Evolutionary conservation across 306 rosid genomes (phyloP), one percentile per base, ranked within the genome.

Genomic region (Prunus dulcis): DNA sequence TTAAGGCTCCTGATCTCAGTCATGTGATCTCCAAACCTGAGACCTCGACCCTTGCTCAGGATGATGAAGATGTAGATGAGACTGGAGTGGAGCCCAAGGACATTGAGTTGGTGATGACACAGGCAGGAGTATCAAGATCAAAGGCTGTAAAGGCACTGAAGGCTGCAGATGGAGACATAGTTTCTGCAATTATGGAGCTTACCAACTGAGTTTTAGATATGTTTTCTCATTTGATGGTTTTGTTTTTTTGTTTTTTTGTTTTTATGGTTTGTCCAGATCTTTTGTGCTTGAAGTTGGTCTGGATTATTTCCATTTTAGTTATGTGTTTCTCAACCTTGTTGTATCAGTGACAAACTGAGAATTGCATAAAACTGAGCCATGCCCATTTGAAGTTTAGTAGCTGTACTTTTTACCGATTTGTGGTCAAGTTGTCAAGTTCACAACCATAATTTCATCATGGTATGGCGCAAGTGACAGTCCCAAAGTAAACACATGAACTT

Each of bases 151-250:
- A 82, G 69, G 97, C 98, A 55, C 91, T 91, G 53, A 88, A 91
- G 84, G 87, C 88, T 14, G 74, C 93, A 0, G 53, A 83, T 3
- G 96, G 97, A 0, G 97, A 91, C 85, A 93, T 93, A 20, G 98
- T 93, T 64, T 88, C 93, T 55, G 98, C 96, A 22, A 91, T 93
- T 12, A 93, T 91, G 98, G 98, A 93, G 84, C 86, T 93, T 6
- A 91, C 97, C 58, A 91, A 57, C 83, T 93, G 87, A 88, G 69
- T 38, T 27, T 46, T 60, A 60, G 68, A 41, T 25, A 34, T 18
- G 43, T 38, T 30, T 45, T 45, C 43, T 12, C 52, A 23, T 73
- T 12, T n/a, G 64, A 53, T 34, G 53, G 34, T 23, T 53, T 53
- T 20, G 7, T 34, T 3, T 55, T 55, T 6, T 19, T 14, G 17